A percentile compares a stretch with the other conserved stretches of the same genome.
Conservation (phyloP, 805 yeast genomes). For the Pichia californica region DNA sequence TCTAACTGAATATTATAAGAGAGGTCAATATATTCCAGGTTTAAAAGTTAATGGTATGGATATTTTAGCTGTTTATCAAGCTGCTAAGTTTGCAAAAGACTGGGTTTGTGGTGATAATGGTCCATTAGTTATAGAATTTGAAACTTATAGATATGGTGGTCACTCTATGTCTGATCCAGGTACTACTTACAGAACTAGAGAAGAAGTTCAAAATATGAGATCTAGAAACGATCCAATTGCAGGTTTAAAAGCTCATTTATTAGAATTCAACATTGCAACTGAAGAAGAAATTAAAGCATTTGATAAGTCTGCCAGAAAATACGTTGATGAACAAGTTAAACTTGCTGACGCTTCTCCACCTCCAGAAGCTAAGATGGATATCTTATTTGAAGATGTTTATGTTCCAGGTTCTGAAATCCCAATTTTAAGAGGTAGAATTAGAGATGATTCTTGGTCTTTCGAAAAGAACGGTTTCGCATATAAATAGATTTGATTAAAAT, state of each 20-base stretch:
- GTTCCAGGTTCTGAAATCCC: slow-evolving; percentile 91
- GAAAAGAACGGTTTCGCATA: slow-evolving; percentile 34
- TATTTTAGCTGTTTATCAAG: slow-evolving; percentile 89
- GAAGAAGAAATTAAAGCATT: slow-evolving; percentile 92
- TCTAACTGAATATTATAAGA: slow-evolving; percentile 91
- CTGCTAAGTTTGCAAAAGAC: slow-evolving; percentile 94
- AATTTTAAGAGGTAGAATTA: slow-evolving; percentile 91
- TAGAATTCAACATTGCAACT: slow-evolving; percentile 79
- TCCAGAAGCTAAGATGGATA: slow-evolving; percentile 93
- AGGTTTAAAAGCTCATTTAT: slow-evolving; percentile 81
- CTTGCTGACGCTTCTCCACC: slow-evolving; percentile 91
- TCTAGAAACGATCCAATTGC: slow-evolving; percentile 97
- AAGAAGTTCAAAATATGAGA: slow-evolving; percentile 99
- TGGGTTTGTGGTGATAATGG: slow-evolving; percentile 93
- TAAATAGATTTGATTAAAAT: no score
- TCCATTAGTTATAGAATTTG: slow-evolving; percentile 92
- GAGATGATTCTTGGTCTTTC: slow-evolving; percentile 82
- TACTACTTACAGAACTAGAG: slow-evolving; percentile 99
- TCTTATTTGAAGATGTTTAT: slow-evolving; percentile 93
- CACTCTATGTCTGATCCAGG: slow-evolving; percentile 99
- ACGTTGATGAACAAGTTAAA: slow-evolving; percentile 90
- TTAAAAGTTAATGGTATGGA: slow-evolving; percentile 99
- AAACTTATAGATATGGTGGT: slow-evolving; percentile 99
- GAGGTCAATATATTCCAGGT: slow-evolving; percentile 99
- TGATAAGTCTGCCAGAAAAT: slow-evolving; percentile 94